phyloP scores from a whole-genome alignment of 2,329 filamentous ascomycete genomes.

The Pseudocercospora musae region DNA sequence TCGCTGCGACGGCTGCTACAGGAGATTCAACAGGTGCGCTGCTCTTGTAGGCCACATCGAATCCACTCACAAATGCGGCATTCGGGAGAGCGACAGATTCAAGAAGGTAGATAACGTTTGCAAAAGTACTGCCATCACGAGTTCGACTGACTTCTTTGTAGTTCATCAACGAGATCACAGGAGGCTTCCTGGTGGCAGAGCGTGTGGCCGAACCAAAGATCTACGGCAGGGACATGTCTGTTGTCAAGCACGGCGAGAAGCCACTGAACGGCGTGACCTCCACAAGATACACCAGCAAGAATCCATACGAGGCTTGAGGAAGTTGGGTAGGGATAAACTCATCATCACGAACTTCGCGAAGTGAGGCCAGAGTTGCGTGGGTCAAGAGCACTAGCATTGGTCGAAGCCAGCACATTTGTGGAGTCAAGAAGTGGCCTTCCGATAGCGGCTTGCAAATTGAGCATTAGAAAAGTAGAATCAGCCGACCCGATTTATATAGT shows the following conservation, averaged over 20 bases:
- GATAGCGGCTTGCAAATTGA: background rate
- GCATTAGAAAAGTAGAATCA: background rate
- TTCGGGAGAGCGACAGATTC: constrained; percentile 39
- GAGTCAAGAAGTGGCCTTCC: background rate
- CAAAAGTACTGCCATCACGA: background rate
- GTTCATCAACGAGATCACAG: constrained; percentile 41
- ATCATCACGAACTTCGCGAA: background rate
- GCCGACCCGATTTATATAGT: no score
- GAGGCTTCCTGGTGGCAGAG: constrained; percentile 37
- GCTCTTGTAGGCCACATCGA: constrained; percentile 44
- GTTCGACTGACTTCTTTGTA: constrained; percentile 7
- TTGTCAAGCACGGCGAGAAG: constrained; percentile 5
- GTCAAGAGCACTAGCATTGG: background rate
- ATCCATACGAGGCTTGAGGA: background rate
- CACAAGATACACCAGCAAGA: constrained; percentile 1
- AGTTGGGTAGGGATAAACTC: background rate
- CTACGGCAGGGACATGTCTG: constrained; percentile 8
- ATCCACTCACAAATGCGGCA: constrained; percentile 34
- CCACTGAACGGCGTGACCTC: constrained; percentile 1
- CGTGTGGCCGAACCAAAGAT: constrained; percentile 21
- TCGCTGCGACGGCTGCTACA: constrained; percentile 42
- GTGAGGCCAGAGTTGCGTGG: background rate
- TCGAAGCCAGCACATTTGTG: background rate
- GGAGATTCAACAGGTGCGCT: constrained; percentile 38
- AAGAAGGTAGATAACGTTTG: constrained; percentile 22